Percentiles rank a stretch among this genome's conserved stretches.
phyloP scores from a whole-genome alignment of 192 early-diverging fungal species.

The Coemansia sp. region DNA sequence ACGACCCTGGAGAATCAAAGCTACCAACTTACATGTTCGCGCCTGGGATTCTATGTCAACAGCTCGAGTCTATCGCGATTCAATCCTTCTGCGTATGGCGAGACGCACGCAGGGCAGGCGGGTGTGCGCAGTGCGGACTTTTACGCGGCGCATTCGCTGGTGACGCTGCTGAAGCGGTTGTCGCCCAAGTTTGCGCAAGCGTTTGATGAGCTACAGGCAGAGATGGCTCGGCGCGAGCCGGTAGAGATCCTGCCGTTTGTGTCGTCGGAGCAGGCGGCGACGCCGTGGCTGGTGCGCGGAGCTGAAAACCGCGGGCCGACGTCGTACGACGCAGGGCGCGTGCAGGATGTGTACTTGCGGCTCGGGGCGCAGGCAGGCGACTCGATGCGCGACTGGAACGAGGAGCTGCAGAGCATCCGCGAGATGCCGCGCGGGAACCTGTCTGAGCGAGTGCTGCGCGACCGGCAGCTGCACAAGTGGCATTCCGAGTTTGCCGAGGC shows the following conservation, averaged over 20 bases:
- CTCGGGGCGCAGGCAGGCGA: conserved; percentile 32
- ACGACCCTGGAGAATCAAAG: conserved; percentile 82
- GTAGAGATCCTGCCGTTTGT: conserved; percentile 79
- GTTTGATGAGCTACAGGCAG: conserved; percentile 67
- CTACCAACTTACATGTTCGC: conserved; percentile 81
- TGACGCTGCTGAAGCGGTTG: conserved; percentile 63
- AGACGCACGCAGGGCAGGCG: conserved; percentile 25
- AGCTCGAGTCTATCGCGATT: conserved; percentile 71
- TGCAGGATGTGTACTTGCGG: conserved; percentile 32
- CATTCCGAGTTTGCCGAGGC: conserved; percentile 93
- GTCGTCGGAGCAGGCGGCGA: conserved; percentile 61
- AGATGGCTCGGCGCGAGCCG: conserved; percentile 60
- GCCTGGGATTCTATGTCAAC: conserved; percentile 88
- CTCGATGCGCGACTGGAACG: conserved; percentile 91
- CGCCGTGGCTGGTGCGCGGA: conserved; percentile 80
- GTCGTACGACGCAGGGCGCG: conserved; percentile 34
- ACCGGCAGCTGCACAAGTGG: conserved; percentile 78
- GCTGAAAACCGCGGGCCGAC: conserved; percentile 25
- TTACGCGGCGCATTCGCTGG: conserved; percentile 62
- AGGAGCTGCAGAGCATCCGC: conserved; percentile 87
- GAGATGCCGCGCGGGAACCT: conserved; percentile 75
- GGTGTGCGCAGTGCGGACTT: conserved; percentile 42
- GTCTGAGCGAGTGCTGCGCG: conserved; percentile 83
- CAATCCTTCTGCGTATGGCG: conserved; percentile 54
- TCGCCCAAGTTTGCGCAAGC: conserved; percentile 70